Conservation (phyloP, 129 eudicot genomes). For the Helianthus annuus region HanXRQr2.0-SUNRISE NC_035447.2:62830629-62831128, state of each 20-base stretch:
- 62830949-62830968: neutral
- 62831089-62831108: too few species aligned
- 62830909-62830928: neutral
- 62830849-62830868: too few species aligned
- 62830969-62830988: neutral
- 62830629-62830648: neutral
- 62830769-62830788: slow-evolving; percentile 38
- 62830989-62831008: neutral
- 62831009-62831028: neutral
- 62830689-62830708: neutral
- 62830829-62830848: too few species aligned
- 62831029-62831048: neutral
- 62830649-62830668: neutral
- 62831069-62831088: too few species aligned
- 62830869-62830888: neutral
- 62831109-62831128: too few species aligned
- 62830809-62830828: too few species aligned
- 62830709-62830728: neutral
- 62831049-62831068: too few species aligned
- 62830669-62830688: neutral
- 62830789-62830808: slow-evolving; percentile 34
- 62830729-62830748: slow-evolving; percentile 12
- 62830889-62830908: neutral
- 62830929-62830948: neutral
- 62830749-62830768: slow-evolving; percentile 11